Evolutionary conservation across 2,329 filamentous ascomycete species (phyloP).

Genomic region (Saccharata proteae): DNA sequence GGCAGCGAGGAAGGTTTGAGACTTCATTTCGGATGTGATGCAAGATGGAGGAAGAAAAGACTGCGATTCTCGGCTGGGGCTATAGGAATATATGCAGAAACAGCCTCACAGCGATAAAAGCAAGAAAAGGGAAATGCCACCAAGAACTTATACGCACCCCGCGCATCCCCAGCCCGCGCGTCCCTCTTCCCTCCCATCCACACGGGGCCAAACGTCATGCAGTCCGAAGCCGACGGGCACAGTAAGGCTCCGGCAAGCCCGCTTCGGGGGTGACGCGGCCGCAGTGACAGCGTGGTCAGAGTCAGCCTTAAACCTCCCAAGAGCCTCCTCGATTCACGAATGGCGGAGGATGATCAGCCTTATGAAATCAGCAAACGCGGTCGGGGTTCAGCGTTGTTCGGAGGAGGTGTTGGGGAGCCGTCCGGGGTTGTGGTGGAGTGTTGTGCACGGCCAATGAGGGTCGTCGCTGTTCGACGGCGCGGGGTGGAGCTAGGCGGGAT

Average conservation of each 20-base stretch:
- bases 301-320: conserved; percentile 6
- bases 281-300: conserved; percentile 1
- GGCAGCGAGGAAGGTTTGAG: conserved; percentile 6
- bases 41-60: no score
- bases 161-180: no score
- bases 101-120: background rate
- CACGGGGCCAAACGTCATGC: conserved; percentile 1
- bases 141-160: no score
- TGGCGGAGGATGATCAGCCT: conserved; percentile 4
- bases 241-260: background rate
- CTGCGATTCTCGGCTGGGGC: conserved; percentile 16
- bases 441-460: no score
- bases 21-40: conserved; percentile 9
- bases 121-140: background rate
- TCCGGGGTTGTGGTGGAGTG: no score
- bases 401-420: conserved; percentile 11
- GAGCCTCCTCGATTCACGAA: background rate
- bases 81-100: conserved; percentile 2
- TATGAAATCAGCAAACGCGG: conserved; percentile 7
- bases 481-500: no score
- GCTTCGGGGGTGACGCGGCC: background rate
- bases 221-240: background rate
- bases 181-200: no score
- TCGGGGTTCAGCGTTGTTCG: no score
- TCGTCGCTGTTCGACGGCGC: no score